Evolutionary conservation across 495 filamentous ascomycete genomes (phyloP), one percentile per base, ranked within the genome.

Genomic region (Penicillium macrosclerotiorum): DNA sequence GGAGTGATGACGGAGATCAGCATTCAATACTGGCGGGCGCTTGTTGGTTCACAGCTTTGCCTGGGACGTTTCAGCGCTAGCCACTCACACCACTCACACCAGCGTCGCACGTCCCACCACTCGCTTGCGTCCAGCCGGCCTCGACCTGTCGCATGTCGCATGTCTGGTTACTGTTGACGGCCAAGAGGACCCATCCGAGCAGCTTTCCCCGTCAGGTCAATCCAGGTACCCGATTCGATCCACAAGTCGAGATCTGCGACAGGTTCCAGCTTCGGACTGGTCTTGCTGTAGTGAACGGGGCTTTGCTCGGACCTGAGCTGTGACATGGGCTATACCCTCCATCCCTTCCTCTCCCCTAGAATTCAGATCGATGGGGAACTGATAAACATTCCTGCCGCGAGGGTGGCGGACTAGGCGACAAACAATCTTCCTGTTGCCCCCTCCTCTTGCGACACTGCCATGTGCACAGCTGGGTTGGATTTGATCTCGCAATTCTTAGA

Each of bases 81-180:
- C 56, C 56, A 59, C 37, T 59, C 37, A 55, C 35, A 45, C 22
- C 18, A 12, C 11, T 3, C 19, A 19, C 2, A 37, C 18, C 17
- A n/a, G 18, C 8, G 3, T 33, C 19, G 4, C 20, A 16, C 26
- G 20, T 30, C 42, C 51, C 47, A 47, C 35, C 55, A 43, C 51
- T 40, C 23, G 42, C 32, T 25, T 12, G 27, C 13, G 31, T 33
- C 26, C 36, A 38, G 18, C 31, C 14, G 25, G 13, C 24, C 31
- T 49, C 12, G 44, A 47, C 51, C 48, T 59, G 47, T 59, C 47
- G 52, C 32, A 34, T 58, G 43, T 55, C 39, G 39, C 33, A 49
- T 45, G 45, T 48, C 31, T 29, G 19, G 41, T 17, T 42, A 25
- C 36, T 42, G 49, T 34, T 39, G 37, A 42, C 31, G 33, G 36